A percentile compares a stretch with the other conserved stretches of the same genome.
phyloP scores from a whole-genome alignment of 2,329 filamentous ascomycete genomes.

The Hirsutella thompsonii region DNA sequence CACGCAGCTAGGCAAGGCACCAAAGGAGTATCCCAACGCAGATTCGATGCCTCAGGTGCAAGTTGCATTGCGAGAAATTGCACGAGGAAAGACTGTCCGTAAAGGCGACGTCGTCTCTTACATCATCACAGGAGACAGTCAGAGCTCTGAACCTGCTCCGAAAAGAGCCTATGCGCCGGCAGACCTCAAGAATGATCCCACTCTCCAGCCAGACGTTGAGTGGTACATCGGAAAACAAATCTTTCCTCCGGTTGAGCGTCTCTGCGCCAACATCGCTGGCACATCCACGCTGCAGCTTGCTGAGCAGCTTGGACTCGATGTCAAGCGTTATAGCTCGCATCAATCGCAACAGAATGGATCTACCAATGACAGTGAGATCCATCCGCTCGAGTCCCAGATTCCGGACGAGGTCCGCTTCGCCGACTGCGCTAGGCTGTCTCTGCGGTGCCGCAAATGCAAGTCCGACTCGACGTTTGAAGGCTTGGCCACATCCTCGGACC shows the following conservation, averaged over 20 bases:
- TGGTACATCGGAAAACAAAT: slow-evolving; percentile 99
- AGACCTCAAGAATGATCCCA: slow-evolving; percentile 66
- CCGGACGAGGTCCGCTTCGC: slow-evolving; percentile 84
- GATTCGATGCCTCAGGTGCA: slow-evolving; percentile 96
- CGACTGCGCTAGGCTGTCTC: slow-evolving; percentile 59
- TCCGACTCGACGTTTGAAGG: slow-evolving; percentile 63
- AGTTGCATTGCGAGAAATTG: slow-evolving; percentile 79
- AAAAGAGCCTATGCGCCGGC: slow-evolving; percentile 83
- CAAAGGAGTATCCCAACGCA: slow-evolving; percentile 85
- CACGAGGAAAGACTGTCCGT: slow-evolving; percentile 75
- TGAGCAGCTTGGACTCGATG: slow-evolving; percentile 86
- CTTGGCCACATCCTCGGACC: slow-evolving; percentile 41
- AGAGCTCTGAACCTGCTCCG: slow-evolving; percentile 55
- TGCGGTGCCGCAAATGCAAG: slow-evolving; percentile 76
- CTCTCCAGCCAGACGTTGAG: slow-evolving; percentile 78
- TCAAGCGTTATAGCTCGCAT: slow-evolving; percentile 59
- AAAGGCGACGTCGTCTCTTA: slow-evolving; percentile 96
- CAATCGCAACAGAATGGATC: slow-evolving; percentile 33
- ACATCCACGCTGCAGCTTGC: slow-evolving; percentile 84
- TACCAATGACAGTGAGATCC: slow-evolving; percentile 57
- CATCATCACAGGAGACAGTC: slow-evolving; percentile 69
- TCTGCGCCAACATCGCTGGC: slow-evolving; percentile 89
- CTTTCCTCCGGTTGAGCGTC: slow-evolving; percentile 90
- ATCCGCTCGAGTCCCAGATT: slow-evolving; percentile 87
- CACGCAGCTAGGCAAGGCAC: slow-evolving; percentile 90